phyloP scores from a whole-genome alignment of 2,329 filamentous ascomycete species.

The Chaetomiaceae sp. region DNA sequence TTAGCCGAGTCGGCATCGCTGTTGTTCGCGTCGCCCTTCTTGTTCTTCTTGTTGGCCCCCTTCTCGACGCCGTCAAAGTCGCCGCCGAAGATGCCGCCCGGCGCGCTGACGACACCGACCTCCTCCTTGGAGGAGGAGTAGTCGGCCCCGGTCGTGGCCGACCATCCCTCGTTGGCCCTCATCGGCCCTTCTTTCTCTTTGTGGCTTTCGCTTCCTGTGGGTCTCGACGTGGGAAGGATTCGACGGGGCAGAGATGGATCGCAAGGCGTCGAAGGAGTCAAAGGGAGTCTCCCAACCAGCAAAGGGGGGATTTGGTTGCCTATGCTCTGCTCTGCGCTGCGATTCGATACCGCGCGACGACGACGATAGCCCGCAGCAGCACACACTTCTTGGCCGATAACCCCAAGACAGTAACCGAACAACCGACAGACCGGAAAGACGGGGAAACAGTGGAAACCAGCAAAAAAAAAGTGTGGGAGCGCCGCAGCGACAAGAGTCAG shows the following conservation, averaged over 20 bases:
- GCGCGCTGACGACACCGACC: neutral
- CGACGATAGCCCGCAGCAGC: neutral
- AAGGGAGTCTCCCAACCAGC: no score
- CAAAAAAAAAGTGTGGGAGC: neutral
- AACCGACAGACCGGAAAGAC: neutral
- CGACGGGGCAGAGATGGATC: neutral
- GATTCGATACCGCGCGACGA: no score
- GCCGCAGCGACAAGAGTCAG: neutral
- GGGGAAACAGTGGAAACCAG: slow-evolving; percentile 6
- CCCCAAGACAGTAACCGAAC: neutral
- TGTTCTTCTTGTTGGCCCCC: slow-evolving; percentile 2
- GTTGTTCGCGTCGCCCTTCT: neutral
- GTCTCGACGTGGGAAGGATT: no score
- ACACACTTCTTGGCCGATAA: neutral
- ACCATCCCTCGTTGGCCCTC: slow-evolving; percentile 8
- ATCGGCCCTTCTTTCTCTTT: neutral
- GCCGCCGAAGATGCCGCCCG: neutral
- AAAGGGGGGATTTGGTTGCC: no score
- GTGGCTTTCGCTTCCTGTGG: neutral
- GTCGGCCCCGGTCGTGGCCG: slow-evolving; percentile 1
- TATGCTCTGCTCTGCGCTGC: no score
- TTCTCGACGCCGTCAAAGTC: neutral
- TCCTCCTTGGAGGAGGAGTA: slow-evolving; percentile 10
- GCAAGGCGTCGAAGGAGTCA: no score
- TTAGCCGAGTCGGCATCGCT: slow-evolving; percentile 16